Percentiles rank a stretch among this genome's conserved stretches.
These are phyloP conservation scores for Trametes sp. DNA, from an alignment of 1,284 basidiomycete genomes.

Conservation along the genomic window DNA sequence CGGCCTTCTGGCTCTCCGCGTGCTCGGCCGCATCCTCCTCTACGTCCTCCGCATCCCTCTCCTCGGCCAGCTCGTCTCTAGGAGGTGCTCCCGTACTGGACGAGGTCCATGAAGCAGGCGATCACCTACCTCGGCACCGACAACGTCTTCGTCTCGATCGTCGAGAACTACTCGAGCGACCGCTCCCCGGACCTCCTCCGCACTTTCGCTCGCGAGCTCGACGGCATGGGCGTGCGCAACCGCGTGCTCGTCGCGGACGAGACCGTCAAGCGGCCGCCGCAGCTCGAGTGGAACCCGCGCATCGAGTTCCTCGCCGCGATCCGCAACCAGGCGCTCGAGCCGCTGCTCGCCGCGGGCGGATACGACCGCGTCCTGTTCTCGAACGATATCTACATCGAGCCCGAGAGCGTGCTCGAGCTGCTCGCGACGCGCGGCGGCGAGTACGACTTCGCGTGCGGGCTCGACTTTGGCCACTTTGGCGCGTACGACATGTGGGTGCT, in stretches of 20 bases:
- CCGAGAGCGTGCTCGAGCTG: constrained; percentile 54
- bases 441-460: constrained; percentile 63
- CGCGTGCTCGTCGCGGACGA: constrained; percentile 45
- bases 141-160: constrained; percentile 63
- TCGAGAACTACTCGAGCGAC: constrained; percentile 61
- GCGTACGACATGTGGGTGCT: constrained; percentile 59
- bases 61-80: constrained; percentile 28
- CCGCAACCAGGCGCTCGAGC: constrained; percentile 55
- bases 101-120: constrained; percentile 44
- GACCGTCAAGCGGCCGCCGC: constrained; percentile 43
- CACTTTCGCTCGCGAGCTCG: constrained; percentile 45
- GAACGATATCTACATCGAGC: constrained; percentile 58
- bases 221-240: constrained; percentile 40
- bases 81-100: constrained; percentile 50
- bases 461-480: constrained; percentile 55
- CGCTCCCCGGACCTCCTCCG: constrained; percentile 49
- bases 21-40: constrained; percentile 7
- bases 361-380: constrained; percentile 57
- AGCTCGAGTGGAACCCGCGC: constrained; percentile 47
- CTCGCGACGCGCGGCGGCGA: constrained; percentile 53
- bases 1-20: constrained; percentile 3
- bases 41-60: constrained; percentile 21
- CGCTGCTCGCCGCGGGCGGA: constrained; percentile 46
- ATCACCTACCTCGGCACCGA: constrained; percentile 54
- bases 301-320: constrained; percentile 54